Evolutionary conservation across 108 stramenopile genomes (phyloP).

Genomic region (Mediolabrus comicus): DNA sequence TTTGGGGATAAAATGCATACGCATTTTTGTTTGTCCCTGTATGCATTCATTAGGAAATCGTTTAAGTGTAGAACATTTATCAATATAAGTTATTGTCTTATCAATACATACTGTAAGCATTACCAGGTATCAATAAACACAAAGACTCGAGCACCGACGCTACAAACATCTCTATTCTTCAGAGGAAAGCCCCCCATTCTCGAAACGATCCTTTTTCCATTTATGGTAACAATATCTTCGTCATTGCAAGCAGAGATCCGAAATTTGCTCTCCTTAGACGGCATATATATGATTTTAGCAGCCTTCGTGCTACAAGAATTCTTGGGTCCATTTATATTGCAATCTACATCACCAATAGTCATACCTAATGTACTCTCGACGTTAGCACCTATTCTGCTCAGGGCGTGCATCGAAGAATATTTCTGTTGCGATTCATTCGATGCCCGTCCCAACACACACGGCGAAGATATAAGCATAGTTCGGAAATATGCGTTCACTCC

Average conservation of each 20-base stretch:
- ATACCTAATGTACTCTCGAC: slow-evolving; percentile 55
- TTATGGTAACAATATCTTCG: slow-evolving; percentile 81
- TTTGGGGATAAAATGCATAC: no score
- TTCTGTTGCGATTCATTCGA: slow-evolving; percentile 32
- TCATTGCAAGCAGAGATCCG: slow-evolving; percentile 60
- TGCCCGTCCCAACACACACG: slow-evolving; percentile 68
- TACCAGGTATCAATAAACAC: slow-evolving; percentile 61
- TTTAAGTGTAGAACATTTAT: no score
- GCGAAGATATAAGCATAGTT: slow-evolving; percentile 59
- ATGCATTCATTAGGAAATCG: no score
- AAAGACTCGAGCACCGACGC: slow-evolving; percentile 83
- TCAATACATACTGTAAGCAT: no score
- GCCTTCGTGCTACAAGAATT: slow-evolving; percentile 65
- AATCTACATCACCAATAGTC: slow-evolving; percentile 68
- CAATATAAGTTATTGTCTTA: no score
- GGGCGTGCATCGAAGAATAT: slow-evolving; percentile 32
- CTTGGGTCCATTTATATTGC: slow-evolving; percentile 74
- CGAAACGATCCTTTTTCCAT: slow-evolving; percentile 67
- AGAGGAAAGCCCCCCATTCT: slow-evolving; percentile 74
- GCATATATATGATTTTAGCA: slow-evolving; percentile 64
- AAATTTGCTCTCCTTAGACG: slow-evolving; percentile 56
- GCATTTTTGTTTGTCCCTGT: no score
- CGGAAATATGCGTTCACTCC: slow-evolving; percentile 66
- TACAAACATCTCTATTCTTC: slow-evolving; percentile 70
- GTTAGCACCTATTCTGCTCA: not conserved